Conservation (phyloP, 257 asterid species). For the Solanum sejunctum region DNA sequence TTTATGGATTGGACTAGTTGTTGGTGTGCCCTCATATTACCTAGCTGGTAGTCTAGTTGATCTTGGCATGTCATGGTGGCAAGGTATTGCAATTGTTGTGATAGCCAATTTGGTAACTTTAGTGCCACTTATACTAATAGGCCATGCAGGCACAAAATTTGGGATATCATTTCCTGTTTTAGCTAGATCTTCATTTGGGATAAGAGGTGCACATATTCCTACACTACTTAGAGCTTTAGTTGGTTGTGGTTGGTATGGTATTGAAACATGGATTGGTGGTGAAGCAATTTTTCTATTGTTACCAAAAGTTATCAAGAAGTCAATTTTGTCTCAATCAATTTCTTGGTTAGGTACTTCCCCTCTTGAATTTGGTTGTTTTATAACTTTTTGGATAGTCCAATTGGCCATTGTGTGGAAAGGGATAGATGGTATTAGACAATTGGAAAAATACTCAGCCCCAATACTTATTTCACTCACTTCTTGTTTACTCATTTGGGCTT, state of each 20-base stretch:
- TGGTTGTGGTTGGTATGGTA: slow-evolving; percentile 97
- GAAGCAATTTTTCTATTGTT: slow-evolving; percentile 72
- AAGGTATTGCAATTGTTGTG: slow-evolving; percentile 82
- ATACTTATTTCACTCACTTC: slow-evolving; percentile 41
- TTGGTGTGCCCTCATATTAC: slow-evolving; percentile 80
- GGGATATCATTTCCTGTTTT: slow-evolving; percentile 87
- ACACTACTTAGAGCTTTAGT: slow-evolving; percentile 65
- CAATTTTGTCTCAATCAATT: slow-evolving; percentile 22
- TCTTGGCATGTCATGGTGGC: slow-evolving; percentile 99
- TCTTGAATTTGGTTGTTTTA: slow-evolving; percentile 64
- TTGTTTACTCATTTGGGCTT: slow-evolving; percentile 60
- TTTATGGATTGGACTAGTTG: slow-evolving; percentile 80
- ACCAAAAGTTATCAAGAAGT: slow-evolving; percentile 30
- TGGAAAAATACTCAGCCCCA: slow-evolving; percentile 86
- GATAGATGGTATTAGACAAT: slow-evolving; percentile 62
- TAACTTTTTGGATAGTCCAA: slow-evolving; percentile 64
- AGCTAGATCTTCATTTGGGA: slow-evolving; percentile 68
- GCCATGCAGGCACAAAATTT: slow-evolving; percentile 68
- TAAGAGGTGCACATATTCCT: slow-evolving; percentile 80
- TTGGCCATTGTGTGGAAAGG: slow-evolving; percentile 66
- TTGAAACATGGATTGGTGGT: slow-evolving; percentile 95
- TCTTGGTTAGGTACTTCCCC: slow-evolving; percentile 87
- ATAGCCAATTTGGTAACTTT: slow-evolving; percentile 55
- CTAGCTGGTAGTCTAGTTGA: slow-evolving; percentile 92
- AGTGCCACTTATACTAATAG: slow-evolving; percentile 57